Conservation (phyloP, 305 asterid genomes). For the Rubia peregrina region DNA sequence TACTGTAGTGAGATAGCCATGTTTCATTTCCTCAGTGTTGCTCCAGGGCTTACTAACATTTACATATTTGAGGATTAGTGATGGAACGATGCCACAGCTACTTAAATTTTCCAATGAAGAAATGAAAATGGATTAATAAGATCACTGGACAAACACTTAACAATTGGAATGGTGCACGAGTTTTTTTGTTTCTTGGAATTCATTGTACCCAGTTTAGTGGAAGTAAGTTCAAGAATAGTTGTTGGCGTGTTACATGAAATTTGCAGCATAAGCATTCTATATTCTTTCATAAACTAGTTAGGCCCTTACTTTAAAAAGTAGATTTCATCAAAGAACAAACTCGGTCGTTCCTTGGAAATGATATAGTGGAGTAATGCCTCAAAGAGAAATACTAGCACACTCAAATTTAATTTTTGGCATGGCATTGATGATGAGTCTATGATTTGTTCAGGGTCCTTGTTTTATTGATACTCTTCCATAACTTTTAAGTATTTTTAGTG, state of each 20-base stretch:
- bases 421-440: conserved; percentile 6
- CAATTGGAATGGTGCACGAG: neutral
- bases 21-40: neutral
- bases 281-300: neutral
- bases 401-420: neutral
- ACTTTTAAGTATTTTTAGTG: neutral
- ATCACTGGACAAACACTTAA: neutral
- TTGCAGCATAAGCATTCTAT: neutral
- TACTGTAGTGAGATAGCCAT: neutral
- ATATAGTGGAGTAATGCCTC: neutral
- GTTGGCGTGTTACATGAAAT: neutral
- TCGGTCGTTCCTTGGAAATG: neutral
- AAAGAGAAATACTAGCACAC: neutral
- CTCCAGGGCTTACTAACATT: neutral
- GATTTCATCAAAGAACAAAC: neutral
- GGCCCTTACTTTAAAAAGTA: neutral
- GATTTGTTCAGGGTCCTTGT: neutral
- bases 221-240: neutral
- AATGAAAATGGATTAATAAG: neutral
- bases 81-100: neutral
- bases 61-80: neutral
- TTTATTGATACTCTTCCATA: neutral
- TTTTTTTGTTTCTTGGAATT: neutral
- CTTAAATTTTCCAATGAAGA: neutral
- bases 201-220: neutral